These are phyloP conservation scores for Diplosphaera chodatii DNA, from an alignment of 139 green algal genomes.

Conservation along the genomic window DNA sequence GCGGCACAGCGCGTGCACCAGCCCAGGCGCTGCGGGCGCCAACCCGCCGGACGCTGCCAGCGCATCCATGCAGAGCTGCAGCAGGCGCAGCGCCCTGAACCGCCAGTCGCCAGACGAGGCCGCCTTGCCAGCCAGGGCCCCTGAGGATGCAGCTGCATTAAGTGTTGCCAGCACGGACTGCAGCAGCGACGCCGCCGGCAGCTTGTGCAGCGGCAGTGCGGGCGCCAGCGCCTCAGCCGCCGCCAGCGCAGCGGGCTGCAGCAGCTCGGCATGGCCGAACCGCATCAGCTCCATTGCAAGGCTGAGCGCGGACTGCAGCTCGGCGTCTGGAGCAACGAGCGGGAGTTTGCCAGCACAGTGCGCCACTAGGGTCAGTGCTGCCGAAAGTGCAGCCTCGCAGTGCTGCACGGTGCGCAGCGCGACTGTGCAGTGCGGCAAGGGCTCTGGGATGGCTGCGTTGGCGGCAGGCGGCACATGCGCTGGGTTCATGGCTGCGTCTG, in stretches of 20 bases:
- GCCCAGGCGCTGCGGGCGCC: neutral
- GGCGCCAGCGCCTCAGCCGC: conserved; percentile 7
- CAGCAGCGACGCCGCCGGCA: conserved; percentile 7
- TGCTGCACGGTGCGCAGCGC: neutral
- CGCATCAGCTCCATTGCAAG: conserved; percentile 8
- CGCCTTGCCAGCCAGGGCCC: neutral
- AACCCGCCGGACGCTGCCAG: neutral
- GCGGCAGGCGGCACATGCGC: neutral
- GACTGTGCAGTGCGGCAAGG: neutral
- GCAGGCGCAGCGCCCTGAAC: neutral
- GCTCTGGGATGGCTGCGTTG: neutral
- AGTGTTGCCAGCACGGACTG: neutral
- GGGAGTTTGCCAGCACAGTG: neutral
- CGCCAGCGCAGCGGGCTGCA: conserved; percentile 4
- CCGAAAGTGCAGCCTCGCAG: neutral
- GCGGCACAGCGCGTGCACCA: neutral
- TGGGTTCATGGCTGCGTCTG: neutral
- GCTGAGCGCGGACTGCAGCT: conserved; percentile 13
- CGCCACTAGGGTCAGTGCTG: neutral
- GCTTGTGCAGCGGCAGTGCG: conserved; percentile 3
- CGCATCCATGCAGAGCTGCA: neutral
- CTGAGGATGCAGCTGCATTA: neutral
- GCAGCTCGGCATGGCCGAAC: conserved; percentile 2
- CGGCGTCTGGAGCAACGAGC: neutral
- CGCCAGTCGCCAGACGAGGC: neutral